phyloP scores from a whole-genome alignment of 2,329 filamentous ascomycete species.

The Ceratocystis smalleyi region DNA sequence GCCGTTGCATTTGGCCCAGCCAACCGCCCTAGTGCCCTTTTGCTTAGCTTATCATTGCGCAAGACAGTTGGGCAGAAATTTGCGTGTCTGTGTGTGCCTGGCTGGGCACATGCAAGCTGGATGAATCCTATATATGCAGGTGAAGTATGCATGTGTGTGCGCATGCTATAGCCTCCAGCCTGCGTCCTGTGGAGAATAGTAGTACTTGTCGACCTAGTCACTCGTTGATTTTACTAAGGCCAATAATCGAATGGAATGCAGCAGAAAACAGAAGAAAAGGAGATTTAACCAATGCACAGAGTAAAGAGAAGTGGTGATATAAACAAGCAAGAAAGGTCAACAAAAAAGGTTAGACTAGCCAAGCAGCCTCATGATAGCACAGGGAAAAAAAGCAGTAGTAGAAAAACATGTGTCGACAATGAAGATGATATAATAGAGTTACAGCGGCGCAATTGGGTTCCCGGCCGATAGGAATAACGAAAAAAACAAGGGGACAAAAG shows the following conservation, averaged over 20 bases:
- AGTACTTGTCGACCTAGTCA: not conserved
- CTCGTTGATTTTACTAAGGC: not conserved
- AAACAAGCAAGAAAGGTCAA: not conserved
- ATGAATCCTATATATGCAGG: not conserved
- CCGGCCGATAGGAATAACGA: conserved; percentile 9
- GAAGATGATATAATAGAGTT: conserved; percentile 11
- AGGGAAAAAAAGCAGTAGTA: not conserved
- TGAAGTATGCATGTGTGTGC: not conserved
- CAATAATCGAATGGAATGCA: too few species aligned
- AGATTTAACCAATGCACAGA: not conserved
- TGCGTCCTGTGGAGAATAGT: not conserved
- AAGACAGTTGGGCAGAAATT: conserved; percentile 1
- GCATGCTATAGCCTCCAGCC: not conserved
- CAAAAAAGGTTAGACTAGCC: not conserved
- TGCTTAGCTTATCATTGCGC: not conserved
- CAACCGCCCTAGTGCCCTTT: not conserved
- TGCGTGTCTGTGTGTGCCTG: not conserved
- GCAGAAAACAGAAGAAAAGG: not conserved
- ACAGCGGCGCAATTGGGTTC: conserved; percentile 14
- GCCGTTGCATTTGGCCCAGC: too few species aligned
- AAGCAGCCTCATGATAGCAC: not conserved
- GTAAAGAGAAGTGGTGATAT: conserved; percentile 2
- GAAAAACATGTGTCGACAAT: conserved; percentile 3
- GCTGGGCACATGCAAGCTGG: not conserved
- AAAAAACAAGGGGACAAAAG: conserved; percentile 4